A percentile compares a stretch with the other conserved stretches of the same genome.
These are phyloP conservation scores for Macrophomina phaseolina DNA, from an alignment of 2,329 filamentous ascomycete species.

Conservation along the genomic window DNA sequence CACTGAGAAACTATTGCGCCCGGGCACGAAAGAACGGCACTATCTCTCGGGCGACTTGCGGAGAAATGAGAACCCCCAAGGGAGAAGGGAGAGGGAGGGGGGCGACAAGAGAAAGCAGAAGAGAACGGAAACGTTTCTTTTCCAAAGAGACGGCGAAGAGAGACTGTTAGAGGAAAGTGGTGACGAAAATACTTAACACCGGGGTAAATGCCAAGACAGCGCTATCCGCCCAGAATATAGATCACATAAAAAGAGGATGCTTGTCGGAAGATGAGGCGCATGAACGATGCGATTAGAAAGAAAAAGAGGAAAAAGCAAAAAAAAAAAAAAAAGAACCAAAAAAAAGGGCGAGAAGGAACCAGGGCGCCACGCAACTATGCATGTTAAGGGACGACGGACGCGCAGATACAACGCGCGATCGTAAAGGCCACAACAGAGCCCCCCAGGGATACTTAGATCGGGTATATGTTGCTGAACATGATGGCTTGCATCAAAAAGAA, in stretches of 20 bases:
- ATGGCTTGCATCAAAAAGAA: slow-evolving; percentile 27
- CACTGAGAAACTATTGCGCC: background rate
- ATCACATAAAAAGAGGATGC: slow-evolving; percentile 24
- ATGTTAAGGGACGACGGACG: slow-evolving; percentile 16
- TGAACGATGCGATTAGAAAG: slow-evolving; percentile 22
- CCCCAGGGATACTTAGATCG: slow-evolving; percentile 19
- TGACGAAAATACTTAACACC: slow-evolving; percentile 26
- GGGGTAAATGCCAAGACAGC: slow-evolving; percentile 27
- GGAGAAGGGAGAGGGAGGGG: no score
- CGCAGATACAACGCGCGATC: slow-evolving; percentile 15
- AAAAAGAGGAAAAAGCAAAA: slow-evolving; percentile 3
- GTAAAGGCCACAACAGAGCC: slow-evolving; percentile 21
- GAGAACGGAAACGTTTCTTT: slow-evolving; percentile 21
- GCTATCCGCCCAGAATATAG: slow-evolving; percentile 26
- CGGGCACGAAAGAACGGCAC: background rate
- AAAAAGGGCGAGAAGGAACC: slow-evolving; percentile 25
- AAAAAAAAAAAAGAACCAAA: slow-evolving; percentile 15
- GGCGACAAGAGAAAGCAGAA: slow-evolving; percentile 6
- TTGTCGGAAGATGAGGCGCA: slow-evolving; percentile 18
- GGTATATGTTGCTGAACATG: slow-evolving; percentile 27
- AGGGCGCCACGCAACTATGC: slow-evolving; percentile 27
- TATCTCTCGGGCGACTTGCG: slow-evolving; percentile 2
- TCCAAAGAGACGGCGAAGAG: slow-evolving; percentile 23
- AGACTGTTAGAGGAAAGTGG: slow-evolving; percentile 18
- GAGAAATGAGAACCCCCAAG: background rate